phyloP scores from a whole-genome alignment of 257 asterid species.

The Galeopsis tetrahit region DNA sequence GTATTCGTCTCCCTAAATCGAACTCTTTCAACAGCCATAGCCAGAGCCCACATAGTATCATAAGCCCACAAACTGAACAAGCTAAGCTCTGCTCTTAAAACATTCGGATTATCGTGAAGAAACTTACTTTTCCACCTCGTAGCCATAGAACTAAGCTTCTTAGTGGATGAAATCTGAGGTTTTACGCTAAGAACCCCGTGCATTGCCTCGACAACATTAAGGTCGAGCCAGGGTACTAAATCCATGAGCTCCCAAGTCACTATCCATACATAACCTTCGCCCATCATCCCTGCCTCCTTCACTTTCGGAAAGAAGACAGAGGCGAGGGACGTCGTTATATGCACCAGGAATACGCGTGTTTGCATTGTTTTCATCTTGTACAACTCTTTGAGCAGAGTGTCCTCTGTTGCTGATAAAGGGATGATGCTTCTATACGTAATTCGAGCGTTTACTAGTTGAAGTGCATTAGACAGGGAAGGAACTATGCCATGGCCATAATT shows the following conservation, averaged over 20 bases:
- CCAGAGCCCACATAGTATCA: constrained; percentile 48
- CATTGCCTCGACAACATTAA: constrained; percentile 45
- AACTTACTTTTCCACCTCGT: constrained; percentile 46
- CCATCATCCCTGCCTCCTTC: constrained; percentile 49
- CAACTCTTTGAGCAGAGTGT: constrained; percentile 15
- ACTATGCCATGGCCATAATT: constrained; percentile 18
- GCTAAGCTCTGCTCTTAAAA: constrained; percentile 36
- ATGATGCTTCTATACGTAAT: constrained; percentile 23
- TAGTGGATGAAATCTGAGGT: constrained; percentile 43
- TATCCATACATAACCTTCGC: constrained; percentile 55
- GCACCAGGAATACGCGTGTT: constrained; percentile 55
- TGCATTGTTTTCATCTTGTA: constrained; percentile 43
- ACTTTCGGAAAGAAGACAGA: constrained; percentile 40
- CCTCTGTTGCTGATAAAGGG: constrained; percentile 21
- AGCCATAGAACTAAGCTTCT: constrained; percentile 24
- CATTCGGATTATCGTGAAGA: constrained; percentile 29
- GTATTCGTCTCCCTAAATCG: constrained; percentile 22
- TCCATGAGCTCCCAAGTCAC: constrained; percentile 45
- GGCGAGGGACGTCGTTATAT: constrained; percentile 38
- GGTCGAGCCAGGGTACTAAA: constrained; percentile 37
- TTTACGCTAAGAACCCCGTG: constrained; percentile 58
- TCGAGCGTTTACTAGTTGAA: constrained; percentile 22
- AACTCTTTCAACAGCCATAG: constrained; percentile 43
- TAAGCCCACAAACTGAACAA: constrained; percentile 61
- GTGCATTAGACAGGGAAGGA: constrained; percentile 8